phyloP scores from a whole-genome alignment of 2,329 filamentous ascomycete genomes.

The Curvularia eragrostidis region DNA sequence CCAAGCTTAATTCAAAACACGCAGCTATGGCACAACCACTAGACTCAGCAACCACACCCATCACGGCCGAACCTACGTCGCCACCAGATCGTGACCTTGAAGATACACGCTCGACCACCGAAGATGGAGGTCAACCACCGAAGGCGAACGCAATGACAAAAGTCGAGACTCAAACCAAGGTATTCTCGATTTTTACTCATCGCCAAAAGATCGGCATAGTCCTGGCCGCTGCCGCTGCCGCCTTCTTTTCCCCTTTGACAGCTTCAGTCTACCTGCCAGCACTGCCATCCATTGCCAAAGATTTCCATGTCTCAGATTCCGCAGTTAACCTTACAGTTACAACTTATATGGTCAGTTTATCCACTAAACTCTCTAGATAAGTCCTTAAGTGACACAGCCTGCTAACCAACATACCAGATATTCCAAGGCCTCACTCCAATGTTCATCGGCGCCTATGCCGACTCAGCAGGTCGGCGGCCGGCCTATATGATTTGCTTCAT shows the following conservation, averaged over 20 bases:
- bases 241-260: constrained; percentile 1
- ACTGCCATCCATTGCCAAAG: not conserved
- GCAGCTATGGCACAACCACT: not conserved
- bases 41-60: not conserved
- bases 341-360: not conserved
- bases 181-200: not conserved
- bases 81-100: not conserved
- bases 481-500: constrained; percentile 2
- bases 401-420: not conserved
- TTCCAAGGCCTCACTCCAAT: not conserved
- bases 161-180: not conserved
- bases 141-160: not conserved
- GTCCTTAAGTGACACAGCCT: not conserved
- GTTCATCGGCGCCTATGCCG: constrained; percentile 2
- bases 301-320: not conserved
- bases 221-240: not conserved
- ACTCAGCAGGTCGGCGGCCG: not conserved
- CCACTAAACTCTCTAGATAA: not conserved
- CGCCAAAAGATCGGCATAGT: not conserved
- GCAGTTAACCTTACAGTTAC: not conserved
- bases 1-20: not conserved
- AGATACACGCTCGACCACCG: not conserved
- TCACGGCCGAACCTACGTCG: not conserved
- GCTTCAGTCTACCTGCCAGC: not conserved
- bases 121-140: not conserved